Evolutionary conservation across 805 yeast species (phyloP).

Genomic region (Candida stauntonica): DNA sequence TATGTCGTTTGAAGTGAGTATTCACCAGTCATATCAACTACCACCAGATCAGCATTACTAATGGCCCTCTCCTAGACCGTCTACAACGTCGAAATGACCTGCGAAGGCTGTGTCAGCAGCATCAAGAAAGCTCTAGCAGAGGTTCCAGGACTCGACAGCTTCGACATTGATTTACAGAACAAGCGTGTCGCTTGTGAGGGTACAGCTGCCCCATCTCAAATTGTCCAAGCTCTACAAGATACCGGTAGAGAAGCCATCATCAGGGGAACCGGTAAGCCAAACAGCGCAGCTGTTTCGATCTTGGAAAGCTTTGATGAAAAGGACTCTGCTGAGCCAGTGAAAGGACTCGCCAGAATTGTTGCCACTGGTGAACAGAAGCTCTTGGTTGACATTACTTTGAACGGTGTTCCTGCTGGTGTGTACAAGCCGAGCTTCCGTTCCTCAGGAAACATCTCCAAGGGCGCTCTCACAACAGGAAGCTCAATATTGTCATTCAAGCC

Average conservation of each 20-base stretch:
- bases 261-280: slow-evolving; percentile 83
- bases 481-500: slow-evolving; percentile 33
- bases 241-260: slow-evolving; percentile 89
- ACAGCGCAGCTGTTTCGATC: slow-evolving; percentile 88
- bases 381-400: slow-evolving; percentile 73
- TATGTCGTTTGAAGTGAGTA: slow-evolving; percentile 22
- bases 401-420: slow-evolving; percentile 59
- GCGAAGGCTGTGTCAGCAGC: slow-evolving; percentile 41
- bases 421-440: slow-evolving; percentile 67
- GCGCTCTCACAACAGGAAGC: slow-evolving; percentile 63
- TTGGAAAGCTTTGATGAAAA: slow-evolving; percentile 61
- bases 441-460: slow-evolving; percentile 73
- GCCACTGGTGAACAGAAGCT: slow-evolving; percentile 49
- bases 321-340: slow-evolving; percentile 49
- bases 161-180: slow-evolving; percentile 51
- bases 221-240: slow-evolving; percentile 61
- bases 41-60: slow-evolving; percentile 6
- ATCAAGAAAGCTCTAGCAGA: slow-evolving; percentile 41
- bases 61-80: slow-evolving; percentile 39
- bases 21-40: no score
- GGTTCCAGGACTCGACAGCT: slow-evolving; percentile 45
- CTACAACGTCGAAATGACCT: slow-evolving; percentile 82
- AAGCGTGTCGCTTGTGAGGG: slow-evolving; percentile 70
- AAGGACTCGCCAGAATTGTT: slow-evolving; percentile 85
- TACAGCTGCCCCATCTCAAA: slow-evolving; percentile 66